Evolutionary conservation across 164 flowering plant species (phyloP), one percentile per base, ranked within the genome.

Genomic region (Vitis cinerea): DNA sequence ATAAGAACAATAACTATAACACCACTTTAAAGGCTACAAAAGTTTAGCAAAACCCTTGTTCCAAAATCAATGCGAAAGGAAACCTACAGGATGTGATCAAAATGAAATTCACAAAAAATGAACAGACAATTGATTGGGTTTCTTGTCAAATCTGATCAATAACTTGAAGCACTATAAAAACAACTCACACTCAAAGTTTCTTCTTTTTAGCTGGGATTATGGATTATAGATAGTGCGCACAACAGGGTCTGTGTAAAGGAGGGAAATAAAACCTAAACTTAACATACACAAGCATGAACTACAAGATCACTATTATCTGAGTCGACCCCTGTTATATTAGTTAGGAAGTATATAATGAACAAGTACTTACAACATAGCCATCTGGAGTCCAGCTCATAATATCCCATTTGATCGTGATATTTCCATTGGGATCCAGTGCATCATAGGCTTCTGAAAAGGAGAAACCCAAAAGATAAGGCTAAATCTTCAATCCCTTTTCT

Each of bases 341-440:
- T 63, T 47, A 44, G 47, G 4, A 53, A 23, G 27, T n/a, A n/a
- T 6, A 58, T 19, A 37, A 48, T 27, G 49, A 65, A 59, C 4
- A 56, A 37, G 53, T 56, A 75, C 87, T 82, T 65, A 86, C 89
- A 69, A 79, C 82, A 67, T 84, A 86, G 54, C 89, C 89, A 74
- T 85, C 89, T 48, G 87, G 74, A 29, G 87, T 85, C 89, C 89
- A 83, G 66, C 77, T 72, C 70, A 82, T 76, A 16, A 86, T 67
- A 66, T 84, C 87, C 89, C 89, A 86, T 78, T 82, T 86, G 79
- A 86, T 82, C 62, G 89, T 86, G 66, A 86, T 81, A 59, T 86
- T 86, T 17, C 87, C 89, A 70, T 44, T 74, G 55, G 83, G 85
- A 30, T 84, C 85, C 17, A 82, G 82, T 17, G 87, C 64, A 82